These are phyloP conservation scores for Umbelopsis sp. DNA, from an alignment of 371 early-diverging fungal species.

Conservation along the genomic window DNA sequence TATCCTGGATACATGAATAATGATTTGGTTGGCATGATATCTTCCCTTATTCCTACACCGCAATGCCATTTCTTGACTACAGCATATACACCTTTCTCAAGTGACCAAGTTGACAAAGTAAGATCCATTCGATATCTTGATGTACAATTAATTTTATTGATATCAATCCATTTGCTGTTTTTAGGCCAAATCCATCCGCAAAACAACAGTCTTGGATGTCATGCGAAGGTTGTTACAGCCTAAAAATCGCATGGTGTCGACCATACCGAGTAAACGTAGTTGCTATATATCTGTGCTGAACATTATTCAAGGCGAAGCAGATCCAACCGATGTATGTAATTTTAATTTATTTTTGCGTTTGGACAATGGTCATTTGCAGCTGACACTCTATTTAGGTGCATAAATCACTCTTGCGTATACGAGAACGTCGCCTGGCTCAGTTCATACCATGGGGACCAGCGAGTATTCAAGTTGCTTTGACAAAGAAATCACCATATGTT, in stretches of 20 bases:
- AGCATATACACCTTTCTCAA: conserved; percentile 98
- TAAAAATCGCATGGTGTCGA: conserved; percentile 97
- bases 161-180: not conserved
- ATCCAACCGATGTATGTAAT: conserved; percentile 89
- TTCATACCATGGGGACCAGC: conserved; percentile 99
- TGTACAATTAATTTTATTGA: not conserved
- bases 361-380: not conserved
- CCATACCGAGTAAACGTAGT: conserved; percentile 83
- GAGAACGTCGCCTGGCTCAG: conserved; percentile 91
- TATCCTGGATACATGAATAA: conserved; percentile 99
- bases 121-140: not conserved
- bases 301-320: conserved; percentile 98
- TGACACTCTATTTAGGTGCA: conserved; percentile 69
- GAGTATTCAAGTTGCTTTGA: conserved; percentile 95
- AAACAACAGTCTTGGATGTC: conserved; percentile 97
- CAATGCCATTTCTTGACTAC: conserved; percentile 98
- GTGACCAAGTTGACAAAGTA: conserved; percentile 91
- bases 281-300: conserved; percentile 96
- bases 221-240: conserved; percentile 96
- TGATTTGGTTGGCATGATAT: conserved; percentile 94
- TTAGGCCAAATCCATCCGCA: conserved; percentile 86
- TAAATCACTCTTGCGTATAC: conserved; percentile 94
- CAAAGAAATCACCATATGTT: conserved; percentile 91
- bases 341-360: no score
- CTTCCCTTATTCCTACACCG: conserved; percentile 95